Evolutionary conservation across 2,329 filamentous ascomycete genomes (phyloP), one percentile per base, ranked within the genome.

Genomic region (Tolypocladium pustulatum): DNA sequence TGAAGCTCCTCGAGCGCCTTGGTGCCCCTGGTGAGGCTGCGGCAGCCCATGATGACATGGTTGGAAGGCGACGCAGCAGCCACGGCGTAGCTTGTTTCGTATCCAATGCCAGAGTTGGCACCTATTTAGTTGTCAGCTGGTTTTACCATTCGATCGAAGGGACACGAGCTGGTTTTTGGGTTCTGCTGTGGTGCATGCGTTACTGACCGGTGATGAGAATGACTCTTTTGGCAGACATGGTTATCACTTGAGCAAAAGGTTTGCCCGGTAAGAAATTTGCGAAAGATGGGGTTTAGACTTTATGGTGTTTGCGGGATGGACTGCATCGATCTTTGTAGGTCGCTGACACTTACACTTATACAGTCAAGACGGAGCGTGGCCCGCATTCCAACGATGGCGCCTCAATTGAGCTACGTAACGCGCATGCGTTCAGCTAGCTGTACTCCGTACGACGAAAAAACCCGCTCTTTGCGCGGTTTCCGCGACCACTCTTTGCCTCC

Each of bases 101-200:
- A 73, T 37, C 78, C 78, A 38, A 81, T 77, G 57, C 78, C 78
- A 57, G 72, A 73, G 62, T 77, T 81, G 38, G 72, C 76, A 59
- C 71, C 73, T 73, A 57, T 32, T 27, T 25, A 37, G 34, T 38
- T 13, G 46, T 22, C 34, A 54, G 54, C 36, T 30, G n/a, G 2
- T 15, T 3, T 30, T 30, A 17, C 20, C 25, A 41, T 41, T 37
- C 5, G 8, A 4, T 12, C 6, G 27, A 17, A 22, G 27, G 10
- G 27, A 13, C 9, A 17, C 8, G 6, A 49, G 3, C 25, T 20
- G 43, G 15, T 30, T 17, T 5, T 22, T 27, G 7, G 40, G 40
- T n/a, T 46, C 41, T 46, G 1, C n/a, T 25, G n/a, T 27, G 22
- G 17, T 38, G 13, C 17, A 36, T 37, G 25, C 0, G 2, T 22